These are phyloP conservation scores for Populus hybrid DNA, from an alignment of 441 rosid species.

Conservation along the genomic window DNA sequence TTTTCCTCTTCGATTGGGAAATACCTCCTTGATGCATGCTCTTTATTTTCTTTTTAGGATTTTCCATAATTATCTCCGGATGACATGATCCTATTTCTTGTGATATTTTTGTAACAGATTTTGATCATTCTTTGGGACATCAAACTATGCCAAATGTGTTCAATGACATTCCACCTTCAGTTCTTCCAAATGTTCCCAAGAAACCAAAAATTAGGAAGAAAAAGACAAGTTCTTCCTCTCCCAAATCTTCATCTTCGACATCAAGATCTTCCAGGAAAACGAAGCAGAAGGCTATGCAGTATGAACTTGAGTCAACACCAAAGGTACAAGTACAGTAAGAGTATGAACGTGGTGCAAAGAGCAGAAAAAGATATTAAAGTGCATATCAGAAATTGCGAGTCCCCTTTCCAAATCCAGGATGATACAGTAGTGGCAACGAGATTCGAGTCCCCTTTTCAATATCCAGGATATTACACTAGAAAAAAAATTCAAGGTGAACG, in stretches of 20 bases:
- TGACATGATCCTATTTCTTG: not conserved
- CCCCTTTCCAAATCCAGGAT: conserved; percentile 5
- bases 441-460: not conserved
- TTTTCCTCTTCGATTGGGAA: no score
- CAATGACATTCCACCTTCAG: conserved; percentile 30
- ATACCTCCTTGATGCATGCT: no score
- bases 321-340: conserved; percentile 17
- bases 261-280: conserved; percentile 33
- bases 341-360: not conserved
- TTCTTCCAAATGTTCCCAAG: conserved; percentile 42
- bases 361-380: not conserved
- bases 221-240: conserved; percentile 26
- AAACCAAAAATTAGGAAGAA: conserved; percentile 50
- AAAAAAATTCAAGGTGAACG: not conserved
- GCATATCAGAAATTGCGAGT: not conserved
- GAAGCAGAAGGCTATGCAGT: conserved; percentile 28
- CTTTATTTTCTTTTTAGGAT: no score
- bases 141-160: conserved; percentile 25
- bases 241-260: conserved; percentile 34
- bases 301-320: conserved; percentile 18
- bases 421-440: not conserved
- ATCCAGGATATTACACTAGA: not conserved
- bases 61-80: not conserved
- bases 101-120: conserved; percentile 32
- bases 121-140: conserved; percentile 31